Evolutionary conservation across 805 yeast species (phyloP).

Genomic region (Pichia scutulata): DNA sequence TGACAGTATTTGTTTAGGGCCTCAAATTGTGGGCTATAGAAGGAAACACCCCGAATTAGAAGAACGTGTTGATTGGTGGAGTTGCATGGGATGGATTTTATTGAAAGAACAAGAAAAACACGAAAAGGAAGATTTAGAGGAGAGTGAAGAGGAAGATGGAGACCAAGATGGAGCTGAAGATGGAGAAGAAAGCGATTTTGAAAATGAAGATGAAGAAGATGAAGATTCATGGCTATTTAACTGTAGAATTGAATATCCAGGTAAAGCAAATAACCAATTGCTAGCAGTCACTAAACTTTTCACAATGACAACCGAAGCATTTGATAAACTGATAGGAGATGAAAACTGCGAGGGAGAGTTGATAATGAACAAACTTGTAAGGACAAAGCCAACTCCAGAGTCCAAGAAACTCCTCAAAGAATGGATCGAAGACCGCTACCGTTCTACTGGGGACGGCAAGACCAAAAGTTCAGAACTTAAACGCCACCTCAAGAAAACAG

Average conservation of each 20-base stretch:
- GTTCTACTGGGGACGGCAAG: slow-evolving; percentile 2
- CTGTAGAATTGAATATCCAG: slow-evolving; percentile 36
- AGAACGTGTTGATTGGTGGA: slow-evolving; percentile 21
- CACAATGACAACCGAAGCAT: slow-evolving; percentile 20
- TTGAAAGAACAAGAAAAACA: slow-evolving; percentile 11
- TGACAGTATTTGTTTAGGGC: slow-evolving; percentile 53
- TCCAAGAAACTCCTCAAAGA: slow-evolving; percentile 13
- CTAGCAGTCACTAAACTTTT: slow-evolving; percentile 34
- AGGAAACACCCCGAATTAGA: slow-evolving; percentile 14
- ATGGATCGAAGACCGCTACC: slow-evolving; percentile 15
- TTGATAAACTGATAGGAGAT: slow-evolving; percentile 9
- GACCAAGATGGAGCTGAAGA: slow-evolving; percentile 11
- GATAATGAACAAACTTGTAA: slow-evolving; percentile 8
- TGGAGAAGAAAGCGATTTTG: slow-evolving; percentile 13
- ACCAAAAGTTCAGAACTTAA: slow-evolving; percentile 9
- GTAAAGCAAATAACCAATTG: slow-evolving; percentile 38
- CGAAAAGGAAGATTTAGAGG: slow-evolving; percentile 13
- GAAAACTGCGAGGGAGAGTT: slow-evolving; percentile 6
- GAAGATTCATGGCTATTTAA: slow-evolving; percentile 27
- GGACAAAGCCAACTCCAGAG: slow-evolving; percentile 1
- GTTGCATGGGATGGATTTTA: slow-evolving; percentile 16
- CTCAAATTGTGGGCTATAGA: slow-evolving; percentile 29
- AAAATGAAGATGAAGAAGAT: slow-evolving; percentile 25
- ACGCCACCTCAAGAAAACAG: slow-evolving; percentile 10
- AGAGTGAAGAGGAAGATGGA: slow-evolving; percentile 13